These are phyloP conservation scores for Stemphylium lycopersici DNA, from an alignment of 2,329 filamentous ascomycete species.

Conservation along the genomic window DNA sequence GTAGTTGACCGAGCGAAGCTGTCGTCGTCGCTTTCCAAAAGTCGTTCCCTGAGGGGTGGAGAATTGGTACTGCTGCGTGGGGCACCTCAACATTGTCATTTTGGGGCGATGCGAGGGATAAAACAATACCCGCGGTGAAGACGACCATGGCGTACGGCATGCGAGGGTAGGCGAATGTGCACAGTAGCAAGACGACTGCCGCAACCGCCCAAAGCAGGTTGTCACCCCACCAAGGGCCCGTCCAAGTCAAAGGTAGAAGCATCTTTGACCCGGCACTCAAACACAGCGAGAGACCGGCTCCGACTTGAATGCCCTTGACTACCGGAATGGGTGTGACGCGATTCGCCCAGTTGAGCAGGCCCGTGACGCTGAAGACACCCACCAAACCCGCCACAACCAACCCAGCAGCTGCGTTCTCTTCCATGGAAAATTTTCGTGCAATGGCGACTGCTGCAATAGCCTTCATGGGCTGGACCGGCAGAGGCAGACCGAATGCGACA, in stretches of 20 bases:
- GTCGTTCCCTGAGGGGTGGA: slow-evolving; percentile 54
- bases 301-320: slow-evolving; percentile 93
- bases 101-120: slow-evolving; percentile 60
- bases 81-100: slow-evolving; percentile 13
- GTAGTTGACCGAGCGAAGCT: slow-evolving; percentile 83
- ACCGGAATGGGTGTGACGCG: slow-evolving; percentile 81
- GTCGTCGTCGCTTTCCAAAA: slow-evolving; percentile 64
- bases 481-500: slow-evolving; percentile 80
- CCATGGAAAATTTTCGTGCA: slow-evolving; percentile 67
- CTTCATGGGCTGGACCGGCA: slow-evolving; percentile 90
- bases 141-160: slow-evolving; percentile 81
- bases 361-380: slow-evolving; percentile 77
- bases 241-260: slow-evolving; percentile 72
- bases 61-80: slow-evolving; percentile 62
- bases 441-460: slow-evolving; percentile 93
- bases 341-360: slow-evolving; percentile 76
- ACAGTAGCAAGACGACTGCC: slow-evolving; percentile 73
- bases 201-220: slow-evolving; percentile 79
- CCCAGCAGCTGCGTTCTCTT: slow-evolving; percentile 81
- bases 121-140: slow-evolving; percentile 70
- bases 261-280: slow-evolving; percentile 74
- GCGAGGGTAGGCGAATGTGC: slow-evolving; percentile 67
- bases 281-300: slow-evolving; percentile 82
- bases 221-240: slow-evolving; percentile 69
- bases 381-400: slow-evolving; percentile 77